Evolutionary conservation across 1,284 basidiomycete species (phyloP), one percentile per base, ranked within the genome.

Genomic region (Tilletia horrida): DNA sequence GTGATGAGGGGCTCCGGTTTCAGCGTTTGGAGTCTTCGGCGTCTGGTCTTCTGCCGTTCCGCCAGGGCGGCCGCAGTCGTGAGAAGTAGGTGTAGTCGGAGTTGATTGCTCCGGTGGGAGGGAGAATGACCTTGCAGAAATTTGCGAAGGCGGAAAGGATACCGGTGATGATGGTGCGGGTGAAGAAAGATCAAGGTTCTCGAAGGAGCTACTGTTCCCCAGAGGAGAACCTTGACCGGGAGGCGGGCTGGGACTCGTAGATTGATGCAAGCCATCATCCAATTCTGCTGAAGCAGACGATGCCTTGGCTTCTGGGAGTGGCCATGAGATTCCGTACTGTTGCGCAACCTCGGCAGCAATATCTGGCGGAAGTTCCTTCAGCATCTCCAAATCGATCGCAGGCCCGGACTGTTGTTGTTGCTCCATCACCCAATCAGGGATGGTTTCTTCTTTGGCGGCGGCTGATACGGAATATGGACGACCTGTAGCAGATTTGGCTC

Each of bases 321-420:
- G 29, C 25, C 45, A 40, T 3, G 44, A 52, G 29, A 76, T 62
- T 1, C 72, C 72, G 47, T 78, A 74, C 67, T 78, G 71, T 16
- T 43, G 57, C 1, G 70, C 68, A 40, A 78, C 69, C 69, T 78
- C 75, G 0, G 61, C 64, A 16, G 74, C 67, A 16, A 78, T 25
- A 45, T 76, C 75, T 0, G 57, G 50, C 4, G 76, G 72, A 23
- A 78, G 42, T 13, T 68, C 68, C 0, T 57, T 64, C n/a, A 78
- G 61, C 21, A 77, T 64, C 13, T 29, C 50, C 6, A 70, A 40
- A 47, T 77, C 76, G 25, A 78, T 71, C 2, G 35, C 45, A 50
- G 50, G 21, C 48, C 31, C 50, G 18, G 16, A 16, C 21, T 2
- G 6, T 40, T 11, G 35, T 40, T 40, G 6, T 40, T 11, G 6